Base-by-base conservation (phyloP, 208 protist species). In the Naegleria gruberi region DNA sequence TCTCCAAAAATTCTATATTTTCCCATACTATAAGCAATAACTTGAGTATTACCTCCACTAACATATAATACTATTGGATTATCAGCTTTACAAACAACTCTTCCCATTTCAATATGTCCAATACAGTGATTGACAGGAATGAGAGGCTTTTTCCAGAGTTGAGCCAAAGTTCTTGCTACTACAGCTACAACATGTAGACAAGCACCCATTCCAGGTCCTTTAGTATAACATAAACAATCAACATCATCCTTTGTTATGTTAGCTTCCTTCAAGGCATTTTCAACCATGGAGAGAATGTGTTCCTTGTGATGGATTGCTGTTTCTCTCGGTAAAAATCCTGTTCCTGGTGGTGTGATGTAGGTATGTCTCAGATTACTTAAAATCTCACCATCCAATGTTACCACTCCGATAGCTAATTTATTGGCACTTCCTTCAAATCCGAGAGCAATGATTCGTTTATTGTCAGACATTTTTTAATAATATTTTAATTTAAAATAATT, bases 61-160 rank as follows among this genome's bases (percentile, higher is more conserved):
- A 99, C 99, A 94, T 99, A 99, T 4, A 99, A 94, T 51, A 99
- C 97, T 0, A 99, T 95, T 15, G 99, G 98, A 92, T 99, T 97
- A 34, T 94, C 90, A 6, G 97, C 94, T n/a, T 94, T 91, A 8
- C 98, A 99, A 17, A 98, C 97, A 8, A 99, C 91, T 51, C 98
- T 93, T 23, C 99, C 99, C 99, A 99, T 99, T 93, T 99, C 99
- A 91, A 99, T 99, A 94, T 99, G 99, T 0, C 97, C 98, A 26
- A 99, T 95, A 92, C 99, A 99, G 93, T 99, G 99, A 92, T 99
- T 99, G 7, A 99, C 99, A 3, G 96, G 97, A 26, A 99, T 94
- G 17, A 99, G 91, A 37, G 97, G 98, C 81, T 95, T 94, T 40
- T 94, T 92, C 97, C 96, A 98, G 15, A 96, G 92, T 89, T 96